Conservation (phyloP, 73 alveolate species). For the Paramecium octaurelia region DNA sequence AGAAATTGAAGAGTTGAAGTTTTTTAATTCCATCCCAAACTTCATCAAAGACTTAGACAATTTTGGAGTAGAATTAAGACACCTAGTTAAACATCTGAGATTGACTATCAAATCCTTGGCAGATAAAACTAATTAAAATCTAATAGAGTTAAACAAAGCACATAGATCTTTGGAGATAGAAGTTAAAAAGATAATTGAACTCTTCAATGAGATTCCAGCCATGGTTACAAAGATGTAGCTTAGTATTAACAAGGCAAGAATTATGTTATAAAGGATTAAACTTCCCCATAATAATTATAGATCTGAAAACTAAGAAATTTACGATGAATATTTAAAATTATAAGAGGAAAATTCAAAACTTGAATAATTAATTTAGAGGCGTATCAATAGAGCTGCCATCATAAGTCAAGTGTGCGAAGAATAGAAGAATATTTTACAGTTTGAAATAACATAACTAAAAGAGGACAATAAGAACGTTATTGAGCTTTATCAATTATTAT, state of each 20-base stretch:
- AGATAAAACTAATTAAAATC: background rate
- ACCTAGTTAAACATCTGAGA: background rate
- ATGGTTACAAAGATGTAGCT: background rate
- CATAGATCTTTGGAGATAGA: background rate
- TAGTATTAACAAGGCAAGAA: background rate
- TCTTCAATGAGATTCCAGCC: constrained; percentile 10
- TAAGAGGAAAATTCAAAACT: background rate
- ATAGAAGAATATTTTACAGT: background rate
- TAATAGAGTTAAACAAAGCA: background rate
- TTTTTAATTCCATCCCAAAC: background rate
- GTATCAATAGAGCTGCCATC: background rate
- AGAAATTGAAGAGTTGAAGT: background rate
- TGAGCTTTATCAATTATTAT: background rate
- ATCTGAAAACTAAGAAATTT: background rate
- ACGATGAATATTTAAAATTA: background rate
- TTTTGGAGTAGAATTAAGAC: background rate
- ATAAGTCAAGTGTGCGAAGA: background rate
- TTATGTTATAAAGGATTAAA: background rate
- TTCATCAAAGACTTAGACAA: background rate
- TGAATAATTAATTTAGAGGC: background rate
- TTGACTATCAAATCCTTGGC: background rate
- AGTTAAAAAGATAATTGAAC: background rate
- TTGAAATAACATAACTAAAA: background rate
- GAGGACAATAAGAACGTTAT: background rate
- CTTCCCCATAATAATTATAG: background rate